Percentiles rank a stretch among this genome's conserved stretches.
phyloP scores from a whole-genome alignment of 1,139 yeast species.

The Taphrina flavorubra region DNA sequence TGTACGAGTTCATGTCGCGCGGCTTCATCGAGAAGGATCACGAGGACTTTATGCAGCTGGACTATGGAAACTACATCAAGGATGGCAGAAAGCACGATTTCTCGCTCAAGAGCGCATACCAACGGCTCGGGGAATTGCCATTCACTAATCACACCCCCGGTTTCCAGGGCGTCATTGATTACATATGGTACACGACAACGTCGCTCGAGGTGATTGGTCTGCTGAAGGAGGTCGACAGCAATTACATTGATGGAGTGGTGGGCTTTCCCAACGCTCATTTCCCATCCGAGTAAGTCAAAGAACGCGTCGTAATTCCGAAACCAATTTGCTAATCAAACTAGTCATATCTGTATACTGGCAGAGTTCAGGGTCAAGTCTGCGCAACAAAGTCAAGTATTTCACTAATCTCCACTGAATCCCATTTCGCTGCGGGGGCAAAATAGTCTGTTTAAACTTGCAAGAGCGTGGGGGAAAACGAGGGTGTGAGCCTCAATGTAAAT shows the following conservation, averaged over 20 bases:
- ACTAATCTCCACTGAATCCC: not conserved
- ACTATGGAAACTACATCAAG: conserved; percentile 88
- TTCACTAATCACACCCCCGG: conserved; percentile 93
- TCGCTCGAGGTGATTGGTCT: conserved; percentile 81
- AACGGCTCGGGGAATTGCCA: conserved; percentile 77
- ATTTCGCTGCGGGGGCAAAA: not conserved
- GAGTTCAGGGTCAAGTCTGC: conserved; percentile 44
- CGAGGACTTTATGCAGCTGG: conserved; percentile 80
- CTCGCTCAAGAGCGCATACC: conserved; percentile 81
- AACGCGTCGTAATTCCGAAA: conserved; percentile 78
- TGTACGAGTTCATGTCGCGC: conserved; percentile 81
- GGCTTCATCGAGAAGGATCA: conserved; percentile 74
- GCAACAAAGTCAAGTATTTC: conserved; percentile 29
- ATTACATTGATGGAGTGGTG: conserved; percentile 74
- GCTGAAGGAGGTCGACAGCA: conserved; percentile 80
- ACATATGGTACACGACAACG: conserved; percentile 89
- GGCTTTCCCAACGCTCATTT: conserved; percentile 94
- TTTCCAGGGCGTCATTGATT: conserved; percentile 91
- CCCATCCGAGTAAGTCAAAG: conserved; percentile 58
- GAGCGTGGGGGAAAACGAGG: not conserved
- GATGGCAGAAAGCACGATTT: conserved; percentile 85
- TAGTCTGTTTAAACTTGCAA: too few species aligned
- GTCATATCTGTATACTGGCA: conserved; percentile 45
- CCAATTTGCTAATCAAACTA: conserved; percentile 15
- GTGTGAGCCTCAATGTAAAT: conserved; percentile 1